Conservation (phyloP, 257 asterid species). For the Penstemon newberryi region DNA sequence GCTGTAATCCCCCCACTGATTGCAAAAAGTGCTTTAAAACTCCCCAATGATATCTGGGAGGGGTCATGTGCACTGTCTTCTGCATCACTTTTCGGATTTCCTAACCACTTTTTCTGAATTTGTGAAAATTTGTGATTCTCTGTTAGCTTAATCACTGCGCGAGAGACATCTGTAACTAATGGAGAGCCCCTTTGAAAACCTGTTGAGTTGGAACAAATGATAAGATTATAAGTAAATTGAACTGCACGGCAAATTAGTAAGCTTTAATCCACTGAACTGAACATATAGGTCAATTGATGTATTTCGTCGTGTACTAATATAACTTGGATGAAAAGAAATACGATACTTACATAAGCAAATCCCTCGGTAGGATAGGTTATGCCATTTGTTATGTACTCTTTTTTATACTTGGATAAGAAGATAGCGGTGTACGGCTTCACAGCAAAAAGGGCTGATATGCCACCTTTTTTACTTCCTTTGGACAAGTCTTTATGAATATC, state of each 20-base stretch:
- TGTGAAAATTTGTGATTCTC: constrained; percentile 22
- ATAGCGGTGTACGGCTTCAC: constrained; percentile 28
- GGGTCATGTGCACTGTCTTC: neutral
- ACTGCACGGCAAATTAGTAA: too few relatives aligned
- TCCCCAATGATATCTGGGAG: neutral
- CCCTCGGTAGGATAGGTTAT: constrained; percentile 33
- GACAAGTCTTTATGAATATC: constrained; percentile 31
- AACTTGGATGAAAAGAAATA: neutral
- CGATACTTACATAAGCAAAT: constrained; percentile 35
- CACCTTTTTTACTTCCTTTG: constrained; percentile 38
- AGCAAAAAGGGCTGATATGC: constrained; percentile 37
- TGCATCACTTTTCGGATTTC: neutral
- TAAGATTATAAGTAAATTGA: too few relatives aligned
- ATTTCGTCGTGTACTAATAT: too few relatives aligned
- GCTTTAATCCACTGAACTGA: too few relatives aligned
- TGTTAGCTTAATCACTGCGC: constrained; percentile 31
- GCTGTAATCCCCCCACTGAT: constrained; percentile 33
- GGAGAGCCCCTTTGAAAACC: constrained; percentile 46
- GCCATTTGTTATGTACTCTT: constrained; percentile 32
- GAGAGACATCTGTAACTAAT: constrained; percentile 37
- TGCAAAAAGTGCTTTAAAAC: constrained; percentile 29
- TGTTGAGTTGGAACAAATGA: constrained; percentile 10
- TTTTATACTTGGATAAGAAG: constrained; percentile 29
- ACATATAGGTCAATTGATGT: too few relatives aligned
- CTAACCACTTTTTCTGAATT: constrained; percentile 18